phyloP scores from a whole-genome alignment of 2,329 filamentous ascomycete genomes.

The Annulohypoxylon truncatum region DNA sequence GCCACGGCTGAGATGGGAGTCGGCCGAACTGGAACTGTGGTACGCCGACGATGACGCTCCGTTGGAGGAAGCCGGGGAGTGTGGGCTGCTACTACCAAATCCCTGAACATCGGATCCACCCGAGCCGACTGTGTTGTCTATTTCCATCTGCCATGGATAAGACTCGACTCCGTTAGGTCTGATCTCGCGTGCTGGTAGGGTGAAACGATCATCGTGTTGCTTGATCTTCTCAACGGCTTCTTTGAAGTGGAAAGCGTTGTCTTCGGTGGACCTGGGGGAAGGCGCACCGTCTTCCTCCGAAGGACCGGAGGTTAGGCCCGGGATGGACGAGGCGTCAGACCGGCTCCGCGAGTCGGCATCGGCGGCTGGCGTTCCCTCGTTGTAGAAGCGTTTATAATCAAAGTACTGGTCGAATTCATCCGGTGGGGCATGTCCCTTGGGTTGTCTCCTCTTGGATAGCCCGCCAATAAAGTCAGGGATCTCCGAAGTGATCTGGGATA shows the following conservation, averaged over 20 bases:
- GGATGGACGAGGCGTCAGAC: conserved; percentile 49
- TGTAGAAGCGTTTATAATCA: conserved; percentile 48
- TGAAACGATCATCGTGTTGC: conserved; percentile 50
- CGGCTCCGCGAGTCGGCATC: conserved; percentile 48
- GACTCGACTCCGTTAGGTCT: conserved; percentile 46
- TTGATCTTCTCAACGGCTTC: conserved; percentile 46
- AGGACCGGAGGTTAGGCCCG: conserved; percentile 50
- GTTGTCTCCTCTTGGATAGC: conserved; percentile 44
- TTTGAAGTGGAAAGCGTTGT: conserved; percentile 44
- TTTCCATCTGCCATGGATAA: conserved; percentile 47
- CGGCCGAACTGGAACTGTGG: conserved; percentile 35
- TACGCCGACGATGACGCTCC: conserved; percentile 31
- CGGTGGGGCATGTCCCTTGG: conserved; percentile 42
- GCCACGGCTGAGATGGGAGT: conserved; percentile 44
- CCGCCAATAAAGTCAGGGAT: conserved; percentile 48
- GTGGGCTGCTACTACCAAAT: conserved; percentile 36
- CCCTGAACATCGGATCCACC: conserved; percentile 37
- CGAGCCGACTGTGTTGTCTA: conserved; percentile 41
- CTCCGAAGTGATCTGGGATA: conserved; percentile 48
- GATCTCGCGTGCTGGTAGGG: conserved; percentile 48
- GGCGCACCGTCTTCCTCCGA: conserved; percentile 50
- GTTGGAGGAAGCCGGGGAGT: conserved; percentile 42
- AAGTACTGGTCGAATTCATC: conserved; percentile 46
- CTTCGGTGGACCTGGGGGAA: conserved; percentile 46
- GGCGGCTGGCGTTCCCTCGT: conserved; percentile 42